A percentile compares a stretch with the other conserved stretches of the same genome.
Conservation (phyloP, 2,329 filamentous ascomycete species). For the Fusarium longipes region DNA sequence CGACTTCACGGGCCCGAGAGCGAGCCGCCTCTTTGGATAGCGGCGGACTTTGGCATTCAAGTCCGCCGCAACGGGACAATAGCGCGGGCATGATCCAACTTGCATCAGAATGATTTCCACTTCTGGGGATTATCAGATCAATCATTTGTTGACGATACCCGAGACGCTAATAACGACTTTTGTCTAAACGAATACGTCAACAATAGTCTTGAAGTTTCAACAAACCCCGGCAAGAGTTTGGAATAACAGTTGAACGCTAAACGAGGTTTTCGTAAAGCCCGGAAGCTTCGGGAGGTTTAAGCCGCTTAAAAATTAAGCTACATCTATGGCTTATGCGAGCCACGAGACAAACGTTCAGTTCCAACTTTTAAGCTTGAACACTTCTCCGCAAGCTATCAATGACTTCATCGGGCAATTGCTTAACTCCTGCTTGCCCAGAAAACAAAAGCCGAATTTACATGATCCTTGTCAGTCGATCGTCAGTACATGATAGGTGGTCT, state of each 20-base stretch:
- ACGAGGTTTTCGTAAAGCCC: constrained; percentile 13
- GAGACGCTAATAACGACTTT: background rate
- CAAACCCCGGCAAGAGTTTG: background rate
- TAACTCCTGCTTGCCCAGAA: background rate
- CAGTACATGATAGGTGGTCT: background rate
- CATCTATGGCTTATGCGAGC: background rate
- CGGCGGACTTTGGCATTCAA: constrained; percentile 33
- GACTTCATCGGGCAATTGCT: background rate
- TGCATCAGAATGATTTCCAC: background rate
- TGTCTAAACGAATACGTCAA: background rate
- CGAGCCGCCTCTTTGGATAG: constrained; percentile 18
- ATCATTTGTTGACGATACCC: background rate
- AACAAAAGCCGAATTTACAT: background rate
- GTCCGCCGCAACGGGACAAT: constrained; percentile 20
- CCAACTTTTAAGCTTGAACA: background rate
- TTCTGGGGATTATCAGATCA: background rate
- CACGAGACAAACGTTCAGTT: background rate
- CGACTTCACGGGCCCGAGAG: constrained; percentile 17
- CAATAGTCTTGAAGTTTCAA: background rate
- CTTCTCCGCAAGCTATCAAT: constrained; percentile 1
- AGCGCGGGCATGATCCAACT: constrained; percentile 7
- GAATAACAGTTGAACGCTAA: background rate
- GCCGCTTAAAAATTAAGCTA: constrained; percentile 16
- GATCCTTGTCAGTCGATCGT: background rate
- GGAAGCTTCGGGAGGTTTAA: constrained; percentile 35